Conservation (phyloP, 108 stramenopile species). For the Discostella stelligeroides region DNA sequence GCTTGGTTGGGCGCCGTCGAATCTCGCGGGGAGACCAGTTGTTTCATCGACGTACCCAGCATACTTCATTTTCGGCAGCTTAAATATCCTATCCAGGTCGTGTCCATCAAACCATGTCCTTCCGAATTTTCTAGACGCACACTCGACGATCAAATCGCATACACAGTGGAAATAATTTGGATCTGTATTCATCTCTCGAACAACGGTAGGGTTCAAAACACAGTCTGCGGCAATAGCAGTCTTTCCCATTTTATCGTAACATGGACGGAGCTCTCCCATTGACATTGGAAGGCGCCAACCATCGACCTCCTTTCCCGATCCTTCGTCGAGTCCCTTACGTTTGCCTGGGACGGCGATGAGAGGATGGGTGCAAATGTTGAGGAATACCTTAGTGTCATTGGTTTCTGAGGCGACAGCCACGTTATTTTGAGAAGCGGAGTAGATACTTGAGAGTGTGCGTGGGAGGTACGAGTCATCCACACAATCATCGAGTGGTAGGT, state of each 20-base stretch:
- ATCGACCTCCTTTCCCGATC: constrained; percentile 34
- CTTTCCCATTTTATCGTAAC: constrained; percentile 21
- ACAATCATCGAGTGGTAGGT: not conserved
- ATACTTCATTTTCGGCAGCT: constrained; percentile 50
- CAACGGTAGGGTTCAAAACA: constrained; percentile 28
- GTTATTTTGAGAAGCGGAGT: not conserved
- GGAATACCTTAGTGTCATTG: constrained; percentile 32
- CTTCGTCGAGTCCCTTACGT: constrained; percentile 35
- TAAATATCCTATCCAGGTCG: constrained; percentile 33
- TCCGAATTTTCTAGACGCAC: constrained; percentile 40
- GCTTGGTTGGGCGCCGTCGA: not conserved
- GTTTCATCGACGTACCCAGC: constrained; percentile 41
- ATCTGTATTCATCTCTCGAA: constrained; percentile 31
- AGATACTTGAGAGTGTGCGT: constrained; percentile 11
- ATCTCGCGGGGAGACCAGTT: constrained; percentile 9
- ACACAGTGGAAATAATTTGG: constrained; percentile 36
- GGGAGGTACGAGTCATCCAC: constrained; percentile 5
- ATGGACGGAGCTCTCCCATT: constrained; percentile 47
- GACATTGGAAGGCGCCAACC: constrained; percentile 50
- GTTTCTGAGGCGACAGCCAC: not conserved
- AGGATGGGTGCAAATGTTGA: constrained; percentile 47
- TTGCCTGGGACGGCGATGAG: constrained; percentile 32
- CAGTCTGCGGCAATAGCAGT: constrained; percentile 31
- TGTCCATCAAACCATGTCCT: constrained; percentile 30
- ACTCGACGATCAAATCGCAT: constrained; percentile 37